Evolutionary conservation across 352 stramenopile genomes (phyloP), one percentile per base, ranked within the genome.

Genomic region (Pseudoperonospora humuli): DNA sequence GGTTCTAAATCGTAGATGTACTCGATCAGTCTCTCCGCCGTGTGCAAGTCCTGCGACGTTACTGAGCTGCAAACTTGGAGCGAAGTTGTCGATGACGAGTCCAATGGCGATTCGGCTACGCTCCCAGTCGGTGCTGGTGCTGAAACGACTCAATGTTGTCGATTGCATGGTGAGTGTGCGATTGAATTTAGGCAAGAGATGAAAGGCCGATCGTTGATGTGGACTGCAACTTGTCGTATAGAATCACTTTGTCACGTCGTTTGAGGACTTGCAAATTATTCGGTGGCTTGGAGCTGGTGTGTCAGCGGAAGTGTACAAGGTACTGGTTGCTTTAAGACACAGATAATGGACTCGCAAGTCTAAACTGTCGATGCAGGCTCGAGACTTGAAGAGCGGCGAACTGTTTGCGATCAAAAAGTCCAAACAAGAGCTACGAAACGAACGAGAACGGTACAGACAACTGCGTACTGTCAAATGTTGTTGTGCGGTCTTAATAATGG

Each of bases 401-500:
- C 24, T 72, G 13, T 93, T 71, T 41, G 81, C 81, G 5, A 53
- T 93, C n/a, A 93, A 93, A 46, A 90, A 83, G 44, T 87, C 78
- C 1, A 88, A 85, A 41, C 63, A 70, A 37, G 69, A 74, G 35
- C 50, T 93, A n/a, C 75, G 81, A 36, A 90, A 75, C 19, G 64
- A 81, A 36, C 64, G 72, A 32, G 81, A 93, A 53, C 65, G 80
- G 77, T 89, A 68, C 9, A 42, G 11, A n/a, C n/a, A n/a, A n/a
- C n/a, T n/a, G n/a, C n/a, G n/a, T n/a, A n/a, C n/a, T n/a, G n/a
- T n/a, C 9, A 19, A 10, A 1, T 9, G 24, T 4, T 27, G 31
- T 2, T 34, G n/a, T 15, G 5, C 26, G 11, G 5, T 32, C 26
- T 13, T 32, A 2, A 15, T 32, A 27, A 5, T 27, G 4, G 26